Base-by-base conservation (phyloP, 2,329 filamentous ascomycete species). In the Thelonectria discophora region DNA sequence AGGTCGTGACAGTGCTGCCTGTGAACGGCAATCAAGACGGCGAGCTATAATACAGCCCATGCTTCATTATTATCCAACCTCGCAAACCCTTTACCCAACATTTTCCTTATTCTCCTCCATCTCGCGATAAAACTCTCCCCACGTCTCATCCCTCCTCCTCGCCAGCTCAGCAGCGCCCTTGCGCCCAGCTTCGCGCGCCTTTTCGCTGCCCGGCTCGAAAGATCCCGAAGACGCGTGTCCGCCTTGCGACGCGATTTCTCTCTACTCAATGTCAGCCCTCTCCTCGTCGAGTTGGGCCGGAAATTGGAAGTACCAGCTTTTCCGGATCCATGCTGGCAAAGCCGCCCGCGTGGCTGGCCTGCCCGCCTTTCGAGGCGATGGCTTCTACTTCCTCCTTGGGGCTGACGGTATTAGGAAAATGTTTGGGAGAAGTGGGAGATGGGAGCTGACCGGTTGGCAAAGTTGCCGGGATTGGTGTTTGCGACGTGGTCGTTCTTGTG, bases 171-270 rank as follows among this genome's bases (percentile, higher is more conserved):
- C 34, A 37, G 34, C 84, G 3, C 84, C 84, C 75, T 86, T 86
- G 32, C 77, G 75, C 3, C 84, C 84, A 17, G 84, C 84, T 71
- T 86, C 84, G 49, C 76, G 79, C 2, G 84, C 83, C 62, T 77
- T 79, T 71, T 84, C 79, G 49, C 80, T 82, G 7, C 84, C 82
- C 1, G 79, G 78, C 67, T 86, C 81, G 55, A 87, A 87, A 3
- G 80, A 84, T 5, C 85, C 84, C 37, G 78, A 77, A 0, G 83
- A 86, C 0, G 82, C 80, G 53, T 85, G 76, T 5, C 83, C 84
- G 10, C 85, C 85, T 71, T 79, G 76, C 11, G 84, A 86, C 2
- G 85, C 84, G 60, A 87, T 86, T 1, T 86, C 79, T 18, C 77
- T 75, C 84, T 62, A 3, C 0, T 47, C 1, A 17, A 3, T 15